Evolutionary conservation across 2,329 filamentous ascomycete species (phyloP).

Genomic region (Pestalotiopsis sp.): DNA sequence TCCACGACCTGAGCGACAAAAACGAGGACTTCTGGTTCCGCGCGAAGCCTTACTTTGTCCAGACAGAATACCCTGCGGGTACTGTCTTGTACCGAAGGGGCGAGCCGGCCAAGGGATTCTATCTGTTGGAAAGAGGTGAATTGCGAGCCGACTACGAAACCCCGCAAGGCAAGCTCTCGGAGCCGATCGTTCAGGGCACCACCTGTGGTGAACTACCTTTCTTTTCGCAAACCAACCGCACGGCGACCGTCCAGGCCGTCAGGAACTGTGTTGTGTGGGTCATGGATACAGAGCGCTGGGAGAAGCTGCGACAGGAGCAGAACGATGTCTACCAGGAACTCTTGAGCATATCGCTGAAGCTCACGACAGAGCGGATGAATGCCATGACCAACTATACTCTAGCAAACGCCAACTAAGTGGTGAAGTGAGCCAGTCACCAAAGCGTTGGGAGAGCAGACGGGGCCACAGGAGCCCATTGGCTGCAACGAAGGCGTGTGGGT

Average conservation of each 20-base stretch:
- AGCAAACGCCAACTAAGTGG: constrained; percentile 16
- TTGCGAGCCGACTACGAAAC: constrained; percentile 88
- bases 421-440: neutral
- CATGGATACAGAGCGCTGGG: constrained; percentile 74
- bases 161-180: constrained; percentile 85
- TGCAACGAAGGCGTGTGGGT: too few species aligned
- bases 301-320: constrained; percentile 69
- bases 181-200: constrained; percentile 91
- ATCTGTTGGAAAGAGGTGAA: constrained; percentile 86
- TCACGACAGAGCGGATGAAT: constrained; percentile 91
- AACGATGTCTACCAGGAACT: constrained; percentile 82
- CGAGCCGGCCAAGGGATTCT: constrained; percentile 80
- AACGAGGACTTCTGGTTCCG: constrained; percentile 97
- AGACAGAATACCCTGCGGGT: constrained; percentile 68
- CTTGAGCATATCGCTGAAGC: constrained; percentile 83
- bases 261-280: constrained; percentile 82
- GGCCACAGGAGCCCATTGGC: too few species aligned
- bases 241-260: constrained; percentile 84
- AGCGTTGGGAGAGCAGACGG: neutral
- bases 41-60: constrained; percentile 73
- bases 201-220: constrained; percentile 97
- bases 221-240: constrained; percentile 87
- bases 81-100: constrained; percentile 78
- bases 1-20: constrained; percentile 80
- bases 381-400: constrained; percentile 57